Percentiles rank a stretch among this genome's conserved stretches.
These are phyloP conservation scores for Lupinus albus DNA, from an alignment of 306 rosid species.

Conservation along the genomic window DNA sequence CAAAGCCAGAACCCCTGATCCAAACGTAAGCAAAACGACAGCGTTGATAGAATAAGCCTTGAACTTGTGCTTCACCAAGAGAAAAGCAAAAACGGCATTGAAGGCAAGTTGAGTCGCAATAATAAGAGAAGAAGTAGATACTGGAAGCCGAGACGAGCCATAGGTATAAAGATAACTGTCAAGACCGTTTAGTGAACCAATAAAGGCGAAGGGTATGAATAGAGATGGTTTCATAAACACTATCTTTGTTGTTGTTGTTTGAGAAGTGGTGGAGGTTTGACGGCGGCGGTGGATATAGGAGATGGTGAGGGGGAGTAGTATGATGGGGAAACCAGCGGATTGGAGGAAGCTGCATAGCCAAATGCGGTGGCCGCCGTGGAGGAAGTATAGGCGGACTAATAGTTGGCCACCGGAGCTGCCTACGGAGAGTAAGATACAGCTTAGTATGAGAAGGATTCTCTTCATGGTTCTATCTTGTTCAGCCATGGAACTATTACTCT, in stretches of 20 bases:
- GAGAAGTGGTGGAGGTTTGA: background rate
- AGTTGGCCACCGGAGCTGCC: conserved; percentile 73
- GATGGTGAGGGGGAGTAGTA: conserved; percentile 51
- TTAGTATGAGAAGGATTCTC: conserved; percentile 52
- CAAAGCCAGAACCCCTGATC: conserved; percentile 67
- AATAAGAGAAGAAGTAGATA: conserved; percentile 66
- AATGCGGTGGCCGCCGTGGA: conserved; percentile 71
- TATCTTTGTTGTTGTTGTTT: background rate
- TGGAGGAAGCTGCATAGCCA: conserved; percentile 72
- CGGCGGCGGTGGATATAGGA: conserved; percentile 53
- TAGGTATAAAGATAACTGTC: conserved; percentile 70
- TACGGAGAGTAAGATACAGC: conserved; percentile 41
- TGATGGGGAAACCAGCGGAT: conserved; percentile 72
- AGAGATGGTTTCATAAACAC: conserved; percentile 51
- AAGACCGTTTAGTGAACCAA: conserved; percentile 65
- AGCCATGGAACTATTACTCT: background rate
- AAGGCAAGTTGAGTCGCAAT: background rate
- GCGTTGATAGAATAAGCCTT: conserved; percentile 62
- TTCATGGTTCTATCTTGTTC: conserved; percentile 34
- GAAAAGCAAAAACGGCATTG: conserved; percentile 53
- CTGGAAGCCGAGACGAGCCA: conserved; percentile 62
- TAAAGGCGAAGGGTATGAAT: conserved; percentile 45
- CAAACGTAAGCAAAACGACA: conserved; percentile 56
- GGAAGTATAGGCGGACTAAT: conserved; percentile 68
- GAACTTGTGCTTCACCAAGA: conserved; percentile 62